phyloP scores from a whole-genome alignment of 306 rosid species.

The Prunus mongolica region DNA sequence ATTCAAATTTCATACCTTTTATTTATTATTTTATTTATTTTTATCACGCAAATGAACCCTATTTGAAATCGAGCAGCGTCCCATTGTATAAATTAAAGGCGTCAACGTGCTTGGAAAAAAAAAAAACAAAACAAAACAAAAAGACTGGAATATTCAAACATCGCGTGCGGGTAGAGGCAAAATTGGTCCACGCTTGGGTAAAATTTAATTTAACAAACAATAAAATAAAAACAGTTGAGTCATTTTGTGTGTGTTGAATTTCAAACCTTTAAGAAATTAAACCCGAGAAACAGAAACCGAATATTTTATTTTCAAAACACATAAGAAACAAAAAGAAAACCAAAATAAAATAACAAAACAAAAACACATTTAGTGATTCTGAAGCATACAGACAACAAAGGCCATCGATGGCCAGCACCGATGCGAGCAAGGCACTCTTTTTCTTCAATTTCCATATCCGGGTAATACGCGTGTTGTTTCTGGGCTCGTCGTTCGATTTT shows the following conservation, averaged over 20 bases:
- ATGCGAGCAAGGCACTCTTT: slow-evolving; percentile 33
- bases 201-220: slow-evolving; percentile 12
- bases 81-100: neutral
- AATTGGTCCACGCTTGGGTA: slow-evolving; percentile 36
- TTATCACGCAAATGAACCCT: no score
- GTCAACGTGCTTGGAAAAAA: neutral
- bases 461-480: slow-evolving; percentile 30
- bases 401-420: slow-evolving; percentile 34
- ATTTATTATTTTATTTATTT: no score
- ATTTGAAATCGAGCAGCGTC: neutral
- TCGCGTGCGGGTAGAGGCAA: slow-evolving; percentile 51
- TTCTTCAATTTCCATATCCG: slow-evolving; percentile 39
- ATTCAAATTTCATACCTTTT: neutral
- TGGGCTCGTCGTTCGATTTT: slow-evolving; percentile 32
- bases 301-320: slow-evolving; percentile 3
- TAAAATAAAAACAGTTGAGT: neutral
- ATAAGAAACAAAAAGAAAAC: neutral
- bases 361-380: slow-evolving; percentile 33
- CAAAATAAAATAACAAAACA: neutral
- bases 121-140: neutral
- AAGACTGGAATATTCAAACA: slow-evolving; percentile 23
- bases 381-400: slow-evolving; percentile 33
- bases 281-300: neutral
- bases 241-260: neutral
- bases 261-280: neutral